Conservation (phyloP, 179 eudicot species). For the Carnegiea gigantea region DNA sequence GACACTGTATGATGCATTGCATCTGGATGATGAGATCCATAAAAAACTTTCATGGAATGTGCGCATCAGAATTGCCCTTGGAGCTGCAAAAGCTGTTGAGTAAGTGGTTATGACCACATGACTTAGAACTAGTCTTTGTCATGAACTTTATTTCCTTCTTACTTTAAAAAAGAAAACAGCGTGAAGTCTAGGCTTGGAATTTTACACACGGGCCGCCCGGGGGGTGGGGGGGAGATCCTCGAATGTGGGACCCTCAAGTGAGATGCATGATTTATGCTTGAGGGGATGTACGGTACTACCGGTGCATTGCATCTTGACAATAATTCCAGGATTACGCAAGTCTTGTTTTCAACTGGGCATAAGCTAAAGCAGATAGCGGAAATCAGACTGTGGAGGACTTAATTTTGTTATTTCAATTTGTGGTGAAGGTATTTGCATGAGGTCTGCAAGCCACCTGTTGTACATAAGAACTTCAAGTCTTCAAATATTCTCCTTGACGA, state of each 20-base stretch:
- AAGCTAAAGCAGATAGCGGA: not conserved
- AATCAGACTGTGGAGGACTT: not conserved
- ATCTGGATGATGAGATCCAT: constrained; percentile 63
- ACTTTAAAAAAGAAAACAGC: too few relatives aligned
- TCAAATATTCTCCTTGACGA: constrained; percentile 74
- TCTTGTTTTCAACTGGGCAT: too few relatives aligned
- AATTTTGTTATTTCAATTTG: constrained; percentile 14
- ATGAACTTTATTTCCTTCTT: not conserved
- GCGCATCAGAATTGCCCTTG: constrained; percentile 71
- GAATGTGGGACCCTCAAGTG: too few relatives aligned
- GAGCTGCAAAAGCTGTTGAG: constrained; percentile 90
- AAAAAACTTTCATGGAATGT: constrained; percentile 71
- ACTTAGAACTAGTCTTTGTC: not conserved
- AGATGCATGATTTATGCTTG: too few relatives aligned
- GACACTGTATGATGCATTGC: constrained; percentile 73
- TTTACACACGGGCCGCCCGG: too few relatives aligned
- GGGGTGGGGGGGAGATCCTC: too few relatives aligned
- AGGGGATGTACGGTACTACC: too few relatives aligned
- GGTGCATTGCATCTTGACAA: too few relatives aligned
- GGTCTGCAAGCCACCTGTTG: constrained; percentile 60
- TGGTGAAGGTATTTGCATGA: constrained; percentile 75
- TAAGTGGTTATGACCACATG: constrained; percentile 33
- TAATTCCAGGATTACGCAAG: too few relatives aligned
- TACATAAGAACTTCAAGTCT: constrained; percentile 75
- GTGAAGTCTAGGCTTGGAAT: not conserved